phyloP scores from a whole-genome alignment of 139 green algal genomes.

The Nannochloris sp. region DNA sequence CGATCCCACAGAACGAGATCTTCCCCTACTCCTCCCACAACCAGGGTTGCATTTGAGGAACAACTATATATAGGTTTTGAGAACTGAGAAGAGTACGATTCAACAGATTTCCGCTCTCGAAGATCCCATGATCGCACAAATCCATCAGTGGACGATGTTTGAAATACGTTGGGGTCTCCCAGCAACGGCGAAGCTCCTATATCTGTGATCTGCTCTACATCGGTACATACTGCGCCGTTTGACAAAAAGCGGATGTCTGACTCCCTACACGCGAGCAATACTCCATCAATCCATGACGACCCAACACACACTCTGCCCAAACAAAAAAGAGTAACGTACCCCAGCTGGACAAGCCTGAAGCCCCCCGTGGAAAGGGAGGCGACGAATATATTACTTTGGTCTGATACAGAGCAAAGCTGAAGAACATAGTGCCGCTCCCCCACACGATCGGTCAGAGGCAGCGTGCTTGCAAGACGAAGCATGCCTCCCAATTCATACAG shows the following conservation, averaged over 20 bases:
- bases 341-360: neutral
- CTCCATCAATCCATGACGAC: too few species aligned
- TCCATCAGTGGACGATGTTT: constrained; percentile 51
- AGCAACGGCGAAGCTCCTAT: neutral
- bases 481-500: neutral
- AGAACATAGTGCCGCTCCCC: constrained; percentile 39
- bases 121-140: constrained; percentile 55
- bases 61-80: constrained; percentile 41
- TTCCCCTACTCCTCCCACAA: constrained; percentile 53
- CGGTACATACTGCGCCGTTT: too few species aligned
- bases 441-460: neutral
- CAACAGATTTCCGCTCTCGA: constrained; percentile 13
- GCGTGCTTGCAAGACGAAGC: neutral
- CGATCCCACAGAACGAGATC: constrained; percentile 73
- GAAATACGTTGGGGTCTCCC: constrained; percentile 30
- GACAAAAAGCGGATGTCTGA: too few species aligned
- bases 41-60: constrained; percentile 25
- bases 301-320: too few species aligned
- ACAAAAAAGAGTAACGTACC: neutral
- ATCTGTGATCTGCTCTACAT: neutral
- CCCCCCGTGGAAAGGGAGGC: neutral
- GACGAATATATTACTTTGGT: neutral
- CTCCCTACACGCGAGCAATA: too few species aligned
- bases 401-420: neutral
- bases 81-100: constrained; percentile 9